Conservation (phyloP, 2,329 filamentous ascomycete species). For the Cyclaneusma minus region DNA sequence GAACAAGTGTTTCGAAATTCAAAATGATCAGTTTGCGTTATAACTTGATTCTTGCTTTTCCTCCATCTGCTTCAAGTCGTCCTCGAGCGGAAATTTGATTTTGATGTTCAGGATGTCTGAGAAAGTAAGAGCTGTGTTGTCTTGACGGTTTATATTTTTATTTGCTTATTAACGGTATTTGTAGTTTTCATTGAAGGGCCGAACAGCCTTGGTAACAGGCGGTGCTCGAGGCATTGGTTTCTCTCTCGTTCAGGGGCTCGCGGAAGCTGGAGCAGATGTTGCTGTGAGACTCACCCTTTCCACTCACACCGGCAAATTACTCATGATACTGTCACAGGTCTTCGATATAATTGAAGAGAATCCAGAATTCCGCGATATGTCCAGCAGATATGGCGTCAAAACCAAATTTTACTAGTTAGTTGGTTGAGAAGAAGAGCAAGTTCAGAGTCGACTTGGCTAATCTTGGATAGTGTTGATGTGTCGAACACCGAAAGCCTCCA, state of each 20-base stretch:
- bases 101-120: too few species aligned
- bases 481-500: slow-evolving; percentile 16
- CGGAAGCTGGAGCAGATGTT: slow-evolving; percentile 28
- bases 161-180: not conserved
- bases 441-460: slow-evolving; percentile 3
- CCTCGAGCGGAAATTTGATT: too few species aligned
- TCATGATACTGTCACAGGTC: too few species aligned
- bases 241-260: slow-evolving; percentile 26
- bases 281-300: too few species aligned
- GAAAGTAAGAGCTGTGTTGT: too few species aligned
- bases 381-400: slow-evolving; percentile 24
- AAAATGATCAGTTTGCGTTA: too few species aligned
- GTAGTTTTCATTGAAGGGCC: slow-evolving; percentile 28
- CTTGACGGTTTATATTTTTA: slow-evolving; percentile 1
- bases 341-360: slow-evolving; percentile 28
- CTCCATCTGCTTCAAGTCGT: too few species aligned
- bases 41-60: too few species aligned
- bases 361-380: slow-evolving; percentile 23
- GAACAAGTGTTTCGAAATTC: too few species aligned
- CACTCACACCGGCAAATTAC: too few species aligned
- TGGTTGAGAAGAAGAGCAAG: too few species aligned
- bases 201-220: slow-evolving; percentile 29
- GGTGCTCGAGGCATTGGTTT: slow-evolving; percentile 29
- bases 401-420: slow-evolving; percentile 25
- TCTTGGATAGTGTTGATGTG: slow-evolving; percentile 19